A percentile compares a stretch with the other conserved stretches of the same genome.
Conservation (phyloP, 805 yeast genomes). For the Candida golubevii region DNA sequence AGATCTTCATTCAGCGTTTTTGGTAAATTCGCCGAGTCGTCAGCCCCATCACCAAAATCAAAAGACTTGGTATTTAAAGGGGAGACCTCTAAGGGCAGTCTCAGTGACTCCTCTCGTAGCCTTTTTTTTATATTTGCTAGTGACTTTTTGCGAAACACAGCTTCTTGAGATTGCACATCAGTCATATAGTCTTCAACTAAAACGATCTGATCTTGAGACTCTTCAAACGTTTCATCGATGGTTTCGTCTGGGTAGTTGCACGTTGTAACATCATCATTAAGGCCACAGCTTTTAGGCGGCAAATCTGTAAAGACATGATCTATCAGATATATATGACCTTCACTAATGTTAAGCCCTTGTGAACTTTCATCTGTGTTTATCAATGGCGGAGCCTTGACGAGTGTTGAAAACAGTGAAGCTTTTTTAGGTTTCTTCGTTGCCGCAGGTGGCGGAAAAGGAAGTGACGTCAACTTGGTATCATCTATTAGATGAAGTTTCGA, state of each 20-base stretch:
- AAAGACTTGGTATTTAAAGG: background rate
- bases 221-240: conserved; percentile 18
- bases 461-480: conserved; percentile 44
- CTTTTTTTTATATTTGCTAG: conserved; percentile 36
- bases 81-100: background rate
- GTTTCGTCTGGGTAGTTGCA: conserved; percentile 4
- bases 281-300: background rate
- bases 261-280: background rate
- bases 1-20: conserved; percentile 20
- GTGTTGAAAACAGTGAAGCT: conserved; percentile 3
- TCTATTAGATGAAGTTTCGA: conserved; percentile 48
- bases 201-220: conserved; percentile 38
- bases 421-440: conserved; percentile 12
- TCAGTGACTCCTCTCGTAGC: conserved; percentile 8
- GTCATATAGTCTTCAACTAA: conserved; percentile 54
- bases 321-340: background rate
- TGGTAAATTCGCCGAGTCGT: background rate
- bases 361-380: background rate
- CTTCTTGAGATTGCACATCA: conserved; percentile 6
- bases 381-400: background rate
- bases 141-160: conserved; percentile 27
- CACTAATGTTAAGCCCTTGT: no score
- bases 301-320: background rate
- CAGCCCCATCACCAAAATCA: background rate
- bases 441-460: conserved; percentile 51